phyloP scores from a whole-genome alignment of 2,329 filamentous ascomycete genomes.

The Berkeleyomyces rouxiae region DNA sequence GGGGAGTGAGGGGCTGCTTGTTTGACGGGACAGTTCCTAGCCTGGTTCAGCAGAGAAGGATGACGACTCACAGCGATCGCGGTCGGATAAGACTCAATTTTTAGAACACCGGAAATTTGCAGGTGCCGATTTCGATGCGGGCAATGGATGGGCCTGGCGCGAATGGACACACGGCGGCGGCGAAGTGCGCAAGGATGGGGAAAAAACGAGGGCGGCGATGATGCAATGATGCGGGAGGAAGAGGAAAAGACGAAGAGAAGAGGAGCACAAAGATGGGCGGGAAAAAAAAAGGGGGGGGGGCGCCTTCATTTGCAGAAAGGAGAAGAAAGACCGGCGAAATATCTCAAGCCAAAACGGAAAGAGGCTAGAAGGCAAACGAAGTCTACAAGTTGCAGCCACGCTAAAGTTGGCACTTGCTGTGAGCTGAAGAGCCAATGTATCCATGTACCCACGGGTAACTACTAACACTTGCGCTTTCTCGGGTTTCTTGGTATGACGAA shows the following conservation, averaged over 20 bases:
- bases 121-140: not conserved
- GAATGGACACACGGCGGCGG: not conserved
- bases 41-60: not conserved
- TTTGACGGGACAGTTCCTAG: not conserved
- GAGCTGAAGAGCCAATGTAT: not conserved
- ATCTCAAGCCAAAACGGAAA: constrained; percentile 1
- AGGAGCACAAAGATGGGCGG: too few relatives aligned
- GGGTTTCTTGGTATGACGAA: too few relatives aligned
- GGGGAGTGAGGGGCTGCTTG: not conserved
- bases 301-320: not conserved
- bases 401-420: not conserved
- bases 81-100: not conserved
- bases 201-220: not conserved
- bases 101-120: not conserved
- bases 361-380: not conserved
- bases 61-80: not conserved
- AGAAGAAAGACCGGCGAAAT: not conserved
- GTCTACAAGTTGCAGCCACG: not conserved
- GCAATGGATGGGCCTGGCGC: not conserved
- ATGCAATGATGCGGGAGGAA: not conserved
- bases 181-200: not conserved
- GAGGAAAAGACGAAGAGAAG: not conserved
- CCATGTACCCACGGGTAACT: too few relatives aligned
- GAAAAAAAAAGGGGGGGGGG: not conserved
- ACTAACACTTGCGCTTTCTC: too few relatives aligned